A percentile compares a stretch with the other conserved stretches of the same genome.
phyloP scores from a whole-genome alignment of 139 green algal genomes.

The Mesotaenium endlicherianum region DNA sequence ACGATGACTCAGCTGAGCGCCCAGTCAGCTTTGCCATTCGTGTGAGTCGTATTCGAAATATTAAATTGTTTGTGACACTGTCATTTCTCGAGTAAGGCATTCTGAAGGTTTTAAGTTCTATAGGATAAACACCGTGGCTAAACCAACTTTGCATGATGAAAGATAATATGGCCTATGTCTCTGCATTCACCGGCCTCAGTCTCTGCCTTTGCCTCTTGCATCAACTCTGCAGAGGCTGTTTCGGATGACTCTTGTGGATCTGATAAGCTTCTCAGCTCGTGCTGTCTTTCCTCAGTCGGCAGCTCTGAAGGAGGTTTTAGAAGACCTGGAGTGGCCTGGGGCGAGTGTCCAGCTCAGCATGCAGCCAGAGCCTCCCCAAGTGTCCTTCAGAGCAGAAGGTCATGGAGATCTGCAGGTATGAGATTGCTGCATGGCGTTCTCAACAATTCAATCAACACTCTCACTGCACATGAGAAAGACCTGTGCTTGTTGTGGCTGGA shows the following conservation, averaged over 20 bases:
- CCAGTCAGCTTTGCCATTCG: slow-evolving; percentile 18
- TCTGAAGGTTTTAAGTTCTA: too few species aligned
- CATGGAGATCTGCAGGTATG: slow-evolving; percentile 39
- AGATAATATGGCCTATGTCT: background rate
- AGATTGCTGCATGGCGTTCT: background rate
- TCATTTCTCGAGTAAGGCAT: too few species aligned
- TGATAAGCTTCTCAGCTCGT: background rate
- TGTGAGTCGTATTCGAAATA: background rate
- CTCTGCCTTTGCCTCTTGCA: background rate
- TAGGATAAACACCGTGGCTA: too few species aligned
- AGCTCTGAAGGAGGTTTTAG: slow-evolving; percentile 45
- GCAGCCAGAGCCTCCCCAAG: slow-evolving; percentile 20
- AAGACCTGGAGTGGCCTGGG: slow-evolving; percentile 49
- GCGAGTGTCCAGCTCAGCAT: slow-evolving; percentile 31
- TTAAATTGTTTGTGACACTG: too few species aligned
- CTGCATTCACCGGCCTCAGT: background rate
- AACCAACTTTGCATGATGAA: background rate
- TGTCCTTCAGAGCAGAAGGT: slow-evolving; percentile 32
- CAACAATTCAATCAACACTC: too few species aligned
- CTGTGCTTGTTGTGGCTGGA: too few species aligned
- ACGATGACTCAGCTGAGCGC: slow-evolving; percentile 6
- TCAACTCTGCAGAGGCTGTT: background rate
- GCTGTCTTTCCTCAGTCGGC: slow-evolving; percentile 14
- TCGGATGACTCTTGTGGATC: background rate
- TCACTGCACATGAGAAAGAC: too few species aligned